These are phyloP conservation scores for Solanum medicagineum DNA, from an alignment of 257 asterid species.

Conservation along the genomic window DNA sequence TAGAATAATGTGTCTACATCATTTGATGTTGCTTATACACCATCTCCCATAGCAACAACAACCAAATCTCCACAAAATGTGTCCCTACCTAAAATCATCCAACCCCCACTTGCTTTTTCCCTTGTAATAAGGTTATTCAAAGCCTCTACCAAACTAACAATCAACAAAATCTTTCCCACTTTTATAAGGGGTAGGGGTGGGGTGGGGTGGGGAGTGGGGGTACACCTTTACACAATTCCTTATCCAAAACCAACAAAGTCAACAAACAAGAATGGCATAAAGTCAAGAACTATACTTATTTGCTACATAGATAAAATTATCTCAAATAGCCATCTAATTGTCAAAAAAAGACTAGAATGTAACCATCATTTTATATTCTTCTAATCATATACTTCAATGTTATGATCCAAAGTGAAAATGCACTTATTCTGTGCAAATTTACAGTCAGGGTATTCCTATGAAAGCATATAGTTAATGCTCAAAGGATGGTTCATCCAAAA, in stretches of 20 bases:
- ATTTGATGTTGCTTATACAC: not conserved
- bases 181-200: not conserved
- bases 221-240: not conserved
- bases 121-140: not conserved
- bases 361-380: not conserved
- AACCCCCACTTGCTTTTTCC: not conserved
- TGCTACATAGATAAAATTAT: not conserved
- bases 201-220: no score
- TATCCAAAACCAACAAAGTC: not conserved
- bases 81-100: not conserved
- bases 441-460: not conserved
- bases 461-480: not conserved
- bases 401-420: not conserved
- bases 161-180: not conserved
- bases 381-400: not conserved
- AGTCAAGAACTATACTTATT: not conserved
- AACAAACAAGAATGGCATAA: not conserved
- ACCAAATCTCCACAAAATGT: not conserved
- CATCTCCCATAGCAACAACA: not conserved
- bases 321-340: not conserved
- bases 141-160: not conserved
- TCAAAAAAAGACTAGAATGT: not conserved
- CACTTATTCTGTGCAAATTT: constrained; percentile 5
- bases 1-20: not conserved
- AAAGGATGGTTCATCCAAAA: not conserved